phyloP scores from a whole-genome alignment of 176 grass and related monocot genomes.

The Bolboschoenus planiculmis region DNA sequence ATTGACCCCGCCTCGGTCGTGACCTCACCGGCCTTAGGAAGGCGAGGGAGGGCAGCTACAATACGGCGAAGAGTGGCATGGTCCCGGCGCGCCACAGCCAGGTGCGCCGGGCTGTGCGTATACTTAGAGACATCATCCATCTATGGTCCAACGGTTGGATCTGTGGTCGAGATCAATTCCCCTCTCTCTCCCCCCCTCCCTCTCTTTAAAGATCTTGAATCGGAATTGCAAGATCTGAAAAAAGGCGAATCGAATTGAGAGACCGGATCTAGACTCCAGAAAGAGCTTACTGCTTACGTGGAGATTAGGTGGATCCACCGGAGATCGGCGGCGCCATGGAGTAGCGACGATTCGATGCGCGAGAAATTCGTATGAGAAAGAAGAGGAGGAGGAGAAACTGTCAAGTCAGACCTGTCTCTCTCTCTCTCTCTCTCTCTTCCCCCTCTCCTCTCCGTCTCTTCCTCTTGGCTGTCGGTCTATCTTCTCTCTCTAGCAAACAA shows the following conservation, averaged over 20 bases:
- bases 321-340: neutral
- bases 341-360: neutral
- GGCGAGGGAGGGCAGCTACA: slow-evolving; percentile 38
- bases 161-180: slow-evolving; percentile 27
- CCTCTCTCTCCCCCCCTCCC: neutral
- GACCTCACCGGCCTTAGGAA: slow-evolving; percentile 68
- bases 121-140: slow-evolving; percentile 87
- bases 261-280: neutral
- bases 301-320: neutral
- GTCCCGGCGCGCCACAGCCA: slow-evolving; percentile 65
- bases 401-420: slow-evolving; percentile 6
- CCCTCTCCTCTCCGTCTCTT: neutral
- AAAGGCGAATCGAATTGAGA: too few species aligned
- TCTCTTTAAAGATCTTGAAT: slow-evolving; percentile 24
- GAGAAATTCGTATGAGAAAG: slow-evolving; percentile 8
- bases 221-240: slow-evolving; percentile 27
- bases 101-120: slow-evolving; percentile 65
- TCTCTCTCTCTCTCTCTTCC: neutral
- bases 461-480: neutral
- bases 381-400: slow-evolving; percentile 5
- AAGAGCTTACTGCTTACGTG: slow-evolving; percentile 3
- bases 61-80: slow-evolving; percentile 46
- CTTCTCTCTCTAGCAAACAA: slow-evolving; percentile 5
- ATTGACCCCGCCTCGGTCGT: slow-evolving; percentile 56
- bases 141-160: neutral